Evolutionary conservation across 176 grass and related monocot species (phyloP), one percentile per base, ranked within the genome.

Genomic region (Cenchrus americanus): DNA sequence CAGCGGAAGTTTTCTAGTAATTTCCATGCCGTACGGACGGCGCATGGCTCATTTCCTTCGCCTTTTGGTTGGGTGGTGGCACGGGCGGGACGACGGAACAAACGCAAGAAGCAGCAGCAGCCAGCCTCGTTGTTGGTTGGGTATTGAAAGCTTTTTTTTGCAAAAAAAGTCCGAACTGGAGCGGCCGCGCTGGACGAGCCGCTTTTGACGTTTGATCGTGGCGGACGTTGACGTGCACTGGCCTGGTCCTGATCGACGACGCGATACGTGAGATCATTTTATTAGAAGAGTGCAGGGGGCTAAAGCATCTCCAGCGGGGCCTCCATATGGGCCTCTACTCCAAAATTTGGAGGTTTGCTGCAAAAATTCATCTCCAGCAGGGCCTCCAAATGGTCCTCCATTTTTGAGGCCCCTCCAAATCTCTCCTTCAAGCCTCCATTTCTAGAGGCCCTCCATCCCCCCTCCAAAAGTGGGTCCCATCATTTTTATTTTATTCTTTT

Each of bases 131-230:
- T 37, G 77, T 66, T 43, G 2, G 86, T 83, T 66, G 66, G 74
- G 59, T 41, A 73, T 40, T 22, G 3, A 79, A 83, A 78, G 66
- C 23, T 30, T 30, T 73, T 30, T 73, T 18, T 24, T 13, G 44
- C 13, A 43, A 48, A 71, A 49, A 30, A 30, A 2, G 48, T 9
- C 63, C 6, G 66, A 72, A 67, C 69, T 14, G 51, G 80, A 23
- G 55, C 62, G 50, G 32, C 73, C 32, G 63, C 51, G 62, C 82
- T 85, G 82, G 82, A 85, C 30, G 24, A 34, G 76, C 10, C 61
- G 75, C 77, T 85, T 80, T 40, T 37, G 22, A 77, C 43, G 34
- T 47, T 72, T 78, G n/a, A n/a, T n/a, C n/a, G n/a, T 21, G 30
- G 30, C 47, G 4, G 66, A 79, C 71, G 76, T 44, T 64, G 67